These are phyloP conservation scores for Coix lacrymajobi DNA, from an alignment of 176 grass and related monocot species.

Conservation along the genomic window DNA sequence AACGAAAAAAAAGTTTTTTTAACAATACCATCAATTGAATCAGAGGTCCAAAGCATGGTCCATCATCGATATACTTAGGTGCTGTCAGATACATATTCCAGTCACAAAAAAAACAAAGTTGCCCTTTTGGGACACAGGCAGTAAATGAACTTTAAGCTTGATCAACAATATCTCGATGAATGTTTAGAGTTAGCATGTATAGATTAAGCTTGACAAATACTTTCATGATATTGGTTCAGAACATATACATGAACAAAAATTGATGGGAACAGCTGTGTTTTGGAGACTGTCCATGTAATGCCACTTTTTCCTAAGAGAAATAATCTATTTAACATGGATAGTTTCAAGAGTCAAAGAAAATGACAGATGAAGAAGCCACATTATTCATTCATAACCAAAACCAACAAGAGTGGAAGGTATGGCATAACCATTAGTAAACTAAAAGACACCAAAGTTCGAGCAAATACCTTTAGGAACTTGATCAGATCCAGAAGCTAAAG, in stretches of 20 bases:
- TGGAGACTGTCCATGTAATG: background rate
- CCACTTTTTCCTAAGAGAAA: background rate
- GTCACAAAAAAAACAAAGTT: background rate
- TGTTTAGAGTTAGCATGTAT: background rate
- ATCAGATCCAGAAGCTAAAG: conserved; percentile 88
- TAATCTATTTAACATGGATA: background rate
- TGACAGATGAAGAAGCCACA: background rate
- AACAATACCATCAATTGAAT: background rate
- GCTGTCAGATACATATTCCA: background rate
- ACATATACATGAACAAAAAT: background rate
- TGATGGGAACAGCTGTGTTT: background rate
- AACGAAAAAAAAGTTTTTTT: background rate
- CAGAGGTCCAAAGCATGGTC: background rate
- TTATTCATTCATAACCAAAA: background rate
- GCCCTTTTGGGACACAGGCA: background rate
- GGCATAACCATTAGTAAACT: conserved; percentile 5
- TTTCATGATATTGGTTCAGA: background rate
- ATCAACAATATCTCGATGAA: background rate
- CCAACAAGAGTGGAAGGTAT: background rate
- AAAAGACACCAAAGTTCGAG: conserved; percentile 7
- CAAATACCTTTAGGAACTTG: conserved; percentile 73
- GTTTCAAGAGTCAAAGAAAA: conserved; percentile 11
- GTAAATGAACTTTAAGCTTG: background rate
- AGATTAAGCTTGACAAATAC: background rate
- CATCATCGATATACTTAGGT: background rate